phyloP scores from a whole-genome alignment of 1,284 basidiomycete genomes.

The Cutaneotrichosporon sp. region DNA sequence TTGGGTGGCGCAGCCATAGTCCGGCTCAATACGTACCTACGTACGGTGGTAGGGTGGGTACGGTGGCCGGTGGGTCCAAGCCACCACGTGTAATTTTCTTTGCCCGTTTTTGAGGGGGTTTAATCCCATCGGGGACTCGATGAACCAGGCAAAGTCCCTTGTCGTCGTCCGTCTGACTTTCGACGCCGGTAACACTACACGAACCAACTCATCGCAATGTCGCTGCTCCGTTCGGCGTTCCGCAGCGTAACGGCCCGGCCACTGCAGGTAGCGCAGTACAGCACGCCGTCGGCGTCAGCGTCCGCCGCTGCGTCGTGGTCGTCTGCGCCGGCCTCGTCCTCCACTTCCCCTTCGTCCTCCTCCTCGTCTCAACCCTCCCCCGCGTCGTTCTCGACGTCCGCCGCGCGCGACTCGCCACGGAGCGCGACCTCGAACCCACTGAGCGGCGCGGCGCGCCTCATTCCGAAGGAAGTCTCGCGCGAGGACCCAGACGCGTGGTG shows the following conservation, averaged over 20 bases:
- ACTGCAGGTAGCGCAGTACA: no score
- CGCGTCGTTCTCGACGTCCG: not conserved
- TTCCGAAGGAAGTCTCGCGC: not conserved
- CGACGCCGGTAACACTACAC: not conserved
- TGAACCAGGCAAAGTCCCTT: not conserved
- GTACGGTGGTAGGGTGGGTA: no score
- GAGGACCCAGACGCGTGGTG: conserved; percentile 21
- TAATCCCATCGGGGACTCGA: no score
- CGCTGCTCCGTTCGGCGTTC: not conserved
- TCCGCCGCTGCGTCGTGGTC: no score
- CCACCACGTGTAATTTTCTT: not conserved
- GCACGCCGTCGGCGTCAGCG: no score
- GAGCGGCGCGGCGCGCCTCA: not conserved
- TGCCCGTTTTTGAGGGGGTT: not conserved
- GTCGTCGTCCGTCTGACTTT: not conserved
- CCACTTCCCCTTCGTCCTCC: not conserved
- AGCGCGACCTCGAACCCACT: not conserved
- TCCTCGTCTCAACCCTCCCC: not conserved
- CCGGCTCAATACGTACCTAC: no score
- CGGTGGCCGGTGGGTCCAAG: no score
- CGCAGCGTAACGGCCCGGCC: not conserved
- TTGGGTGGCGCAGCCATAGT: not conserved
- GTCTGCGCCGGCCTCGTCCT: no score
- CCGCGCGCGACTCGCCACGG: no score
- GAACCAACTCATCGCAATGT: not conserved